These are phyloP conservation scores for Mortierella sp. DNA, from an alignment of 371 early-diverging fungal genomes.

Conservation along the genomic window DNA sequence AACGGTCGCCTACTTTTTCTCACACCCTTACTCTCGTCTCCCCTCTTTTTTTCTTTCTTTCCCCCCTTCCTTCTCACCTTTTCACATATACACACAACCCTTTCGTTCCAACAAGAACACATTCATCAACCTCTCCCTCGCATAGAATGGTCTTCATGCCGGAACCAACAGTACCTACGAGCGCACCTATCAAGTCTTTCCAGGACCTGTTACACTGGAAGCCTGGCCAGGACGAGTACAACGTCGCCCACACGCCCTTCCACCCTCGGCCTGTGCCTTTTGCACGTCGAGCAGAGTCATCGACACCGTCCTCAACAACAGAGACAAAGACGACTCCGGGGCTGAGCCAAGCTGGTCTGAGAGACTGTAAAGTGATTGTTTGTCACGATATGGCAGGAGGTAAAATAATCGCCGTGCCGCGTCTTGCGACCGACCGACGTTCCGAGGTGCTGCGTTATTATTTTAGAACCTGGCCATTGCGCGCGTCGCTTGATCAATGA, in stretches of 20 bases:
- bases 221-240: slow-evolving; percentile 52
- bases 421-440: no score
- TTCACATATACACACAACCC: not conserved
- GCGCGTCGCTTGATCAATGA: not conserved
- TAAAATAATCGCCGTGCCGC: slow-evolving; percentile 10
- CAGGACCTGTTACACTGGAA: slow-evolving; percentile 52
- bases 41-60: not conserved
- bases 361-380: slow-evolving; percentile 57
- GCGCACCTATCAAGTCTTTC: slow-evolving; percentile 37
- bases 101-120: not conserved
- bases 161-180: slow-evolving; percentile 22
- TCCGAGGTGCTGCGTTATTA: not conserved
- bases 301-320: not conserved
- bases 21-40: not conserved
- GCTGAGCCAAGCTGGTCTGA: not conserved
- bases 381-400: slow-evolving; percentile 78
- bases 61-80: not conserved
- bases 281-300: not conserved
- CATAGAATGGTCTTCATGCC: slow-evolving; percentile 18
- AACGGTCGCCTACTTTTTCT: slow-evolving; percentile 5
- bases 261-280: slow-evolving; percentile 30
- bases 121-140: not conserved
- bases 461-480: not conserved
- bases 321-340: not conserved
- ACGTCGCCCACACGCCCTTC: slow-evolving; percentile 49